A percentile compares a stretch with the other conserved stretches of the same genome.
Evolutionary conservation across 305 asterid genomes (phyloP).

Genomic region (Plantago coronopus): DNA sequence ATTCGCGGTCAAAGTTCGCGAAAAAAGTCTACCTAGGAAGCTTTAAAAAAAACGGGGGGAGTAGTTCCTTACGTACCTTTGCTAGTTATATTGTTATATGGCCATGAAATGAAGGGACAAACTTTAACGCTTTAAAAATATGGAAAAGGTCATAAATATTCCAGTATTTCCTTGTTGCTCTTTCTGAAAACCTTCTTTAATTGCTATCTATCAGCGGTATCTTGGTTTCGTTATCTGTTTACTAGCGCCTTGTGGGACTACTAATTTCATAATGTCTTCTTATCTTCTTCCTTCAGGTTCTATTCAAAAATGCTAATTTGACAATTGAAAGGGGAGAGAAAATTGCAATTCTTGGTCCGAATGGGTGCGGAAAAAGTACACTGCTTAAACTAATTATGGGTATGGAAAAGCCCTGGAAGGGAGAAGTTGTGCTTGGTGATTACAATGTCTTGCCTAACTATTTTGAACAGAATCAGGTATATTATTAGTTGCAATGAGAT

Average conservation of each 20-base stretch:
- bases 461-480: conserved; percentile 97
- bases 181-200: too few species aligned
- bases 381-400: conserved; percentile 92
- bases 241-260: conserved; percentile 4
- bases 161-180: too few species aligned
- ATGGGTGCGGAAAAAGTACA: conserved; percentile 98
- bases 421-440: conserved; percentile 83
- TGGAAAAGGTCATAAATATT: too few species aligned
- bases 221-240: too few species aligned
- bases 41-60: too few species aligned
- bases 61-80: too few species aligned
- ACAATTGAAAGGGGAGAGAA: conserved; percentile 86
- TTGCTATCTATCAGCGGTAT: neutral
- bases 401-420: conserved; percentile 56
- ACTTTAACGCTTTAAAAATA: too few species aligned
- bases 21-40: too few species aligned
- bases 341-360: conserved; percentile 93
- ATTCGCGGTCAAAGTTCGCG: too few species aligned
- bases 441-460: conserved; percentile 91
- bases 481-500: conserved; percentile 10
- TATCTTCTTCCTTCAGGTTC: conserved; percentile 41
- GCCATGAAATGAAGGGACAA: too few species aligned
- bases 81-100: too few species aligned
- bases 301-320: conserved; percentile 73
- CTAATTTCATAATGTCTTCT: conserved; percentile 11